Evolutionary conservation across 1,139 yeast species (phyloP).

Genomic region (Kazachstania sp.): DNA sequence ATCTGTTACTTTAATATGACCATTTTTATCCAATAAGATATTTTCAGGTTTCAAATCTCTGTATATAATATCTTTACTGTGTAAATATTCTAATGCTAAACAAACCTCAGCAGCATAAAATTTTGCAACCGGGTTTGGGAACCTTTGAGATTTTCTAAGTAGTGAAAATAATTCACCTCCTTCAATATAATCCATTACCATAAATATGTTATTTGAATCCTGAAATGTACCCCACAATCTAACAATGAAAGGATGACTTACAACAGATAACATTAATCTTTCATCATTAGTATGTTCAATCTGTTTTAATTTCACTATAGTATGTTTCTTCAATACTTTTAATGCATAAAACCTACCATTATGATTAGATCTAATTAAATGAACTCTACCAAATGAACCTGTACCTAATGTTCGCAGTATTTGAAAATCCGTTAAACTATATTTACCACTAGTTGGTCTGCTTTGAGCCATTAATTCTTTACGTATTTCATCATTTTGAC

Average conservation of each 20-base stretch:
- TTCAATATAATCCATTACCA: constrained; percentile 97
- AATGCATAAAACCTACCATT: constrained; percentile 90
- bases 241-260: constrained; percentile 86
- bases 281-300: constrained; percentile 97
- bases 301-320: constrained; percentile 90
- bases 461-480: constrained; percentile 25
- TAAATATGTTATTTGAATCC: constrained; percentile 75
- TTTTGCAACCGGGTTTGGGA: constrained; percentile 95
- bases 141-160: constrained; percentile 80
- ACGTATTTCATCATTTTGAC: constrained; percentile 2
- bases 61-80: constrained; percentile 81
- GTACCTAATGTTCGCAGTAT: constrained; percentile 90
- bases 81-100: constrained; percentile 84
- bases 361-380: constrained; percentile 81
- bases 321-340: constrained; percentile 80
- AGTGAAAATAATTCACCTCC: constrained; percentile 91
- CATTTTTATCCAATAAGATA: constrained; percentile 81
- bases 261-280: constrained; percentile 81
- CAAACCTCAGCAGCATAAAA: constrained; percentile 96
- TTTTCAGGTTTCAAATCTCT: constrained; percentile 96
- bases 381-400: constrained; percentile 95
- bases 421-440: constrained; percentile 76
- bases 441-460: constrained; percentile 75
- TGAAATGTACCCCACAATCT: constrained; percentile 98
- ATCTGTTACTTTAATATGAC: constrained; percentile 89